Percentiles rank a stretch among this genome's conserved stretches.
Conservation (phyloP, 495 filamentous ascomycete genomes). For the Trichoderma orchidacearum region DNA sequence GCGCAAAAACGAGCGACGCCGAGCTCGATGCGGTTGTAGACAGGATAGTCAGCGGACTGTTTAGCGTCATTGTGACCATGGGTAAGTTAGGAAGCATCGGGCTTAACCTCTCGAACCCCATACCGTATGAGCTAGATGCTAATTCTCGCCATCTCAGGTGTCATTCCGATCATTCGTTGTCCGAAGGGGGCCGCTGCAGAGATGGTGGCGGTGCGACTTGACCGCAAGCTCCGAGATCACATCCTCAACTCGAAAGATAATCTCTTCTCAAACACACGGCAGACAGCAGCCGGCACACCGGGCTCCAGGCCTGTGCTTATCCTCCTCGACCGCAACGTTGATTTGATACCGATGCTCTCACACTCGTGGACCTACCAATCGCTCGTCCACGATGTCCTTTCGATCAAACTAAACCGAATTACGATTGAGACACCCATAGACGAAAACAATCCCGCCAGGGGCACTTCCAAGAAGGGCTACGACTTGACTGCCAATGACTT, state of each 20-base stretch:
- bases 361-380: conserved; percentile 99
- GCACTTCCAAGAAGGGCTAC: conserved; percentile 68
- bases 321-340: conserved; percentile 87
- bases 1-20: conserved; percentile 77
- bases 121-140: conserved; percentile 5
- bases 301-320: conserved; percentile 72
- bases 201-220: conserved; percentile 84
- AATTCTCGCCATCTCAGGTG: conserved; percentile 30
- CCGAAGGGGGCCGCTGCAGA: conserved; percentile 88
- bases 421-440: conserved; percentile 75
- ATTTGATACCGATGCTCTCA: conserved; percentile 95
- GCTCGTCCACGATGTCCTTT: conserved; percentile 84
- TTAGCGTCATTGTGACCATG: conserved; percentile 95
- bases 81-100: conserved; percentile 52
- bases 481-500: conserved; percentile 86
- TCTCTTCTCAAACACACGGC: conserved; percentile 49
- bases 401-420: conserved; percentile 93
- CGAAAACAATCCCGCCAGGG: conserved; percentile 56
- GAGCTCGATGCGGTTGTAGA: conserved; percentile 78
- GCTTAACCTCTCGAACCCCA: background rate
- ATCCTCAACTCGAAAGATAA: conserved; percentile 96
- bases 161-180: conserved; percentile 88
- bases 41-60: conserved; percentile 83
- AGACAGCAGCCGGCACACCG: conserved; percentile 34
- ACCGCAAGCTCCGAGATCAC: conserved; percentile 91